Conservation (phyloP, 2,329 filamentous ascomycete species). For the Falciphora oryzae region DNA sequence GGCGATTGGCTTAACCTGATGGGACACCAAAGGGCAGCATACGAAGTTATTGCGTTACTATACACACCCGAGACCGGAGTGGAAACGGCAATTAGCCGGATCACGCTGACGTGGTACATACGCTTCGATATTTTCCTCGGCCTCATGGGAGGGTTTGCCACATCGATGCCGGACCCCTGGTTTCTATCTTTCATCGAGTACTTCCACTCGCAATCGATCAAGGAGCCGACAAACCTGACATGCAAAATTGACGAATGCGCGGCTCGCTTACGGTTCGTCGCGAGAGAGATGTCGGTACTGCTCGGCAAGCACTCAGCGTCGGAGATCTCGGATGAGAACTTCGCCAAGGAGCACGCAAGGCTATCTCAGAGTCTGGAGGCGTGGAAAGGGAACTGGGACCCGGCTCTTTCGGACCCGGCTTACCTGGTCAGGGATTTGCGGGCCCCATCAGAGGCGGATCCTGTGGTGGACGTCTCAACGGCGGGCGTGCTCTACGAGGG, state of each 20-base stretch:
- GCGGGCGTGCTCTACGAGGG: slow-evolving; percentile 65
- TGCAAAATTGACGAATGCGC: slow-evolving; percentile 64
- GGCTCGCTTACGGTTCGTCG: slow-evolving; percentile 63
- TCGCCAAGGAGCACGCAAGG: slow-evolving; percentile 53
- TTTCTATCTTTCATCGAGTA: slow-evolving; percentile 60
- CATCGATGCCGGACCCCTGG: slow-evolving; percentile 72
- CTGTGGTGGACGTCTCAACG: slow-evolving; percentile 69
- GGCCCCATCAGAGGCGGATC: slow-evolving; percentile 46
- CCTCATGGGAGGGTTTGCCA: slow-evolving; percentile 73
- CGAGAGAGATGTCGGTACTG: slow-evolving; percentile 73
- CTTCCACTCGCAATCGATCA: slow-evolving; percentile 51
- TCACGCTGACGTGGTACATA: slow-evolving; percentile 81
- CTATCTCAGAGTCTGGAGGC: slow-evolving; percentile 39
- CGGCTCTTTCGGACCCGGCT: slow-evolving; percentile 10
- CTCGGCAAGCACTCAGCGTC: slow-evolving; percentile 62
- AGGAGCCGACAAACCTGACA: slow-evolving; percentile 55
- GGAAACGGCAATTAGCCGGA: slow-evolving; percentile 63
- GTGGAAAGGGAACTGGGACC: slow-evolving; percentile 43
- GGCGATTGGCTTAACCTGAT: slow-evolving; percentile 94
- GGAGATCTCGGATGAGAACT: slow-evolving; percentile 59
- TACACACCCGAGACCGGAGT: slow-evolving; percentile 72
- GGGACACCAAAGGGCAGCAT: slow-evolving; percentile 86
- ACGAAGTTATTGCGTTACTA: slow-evolving; percentile 70
- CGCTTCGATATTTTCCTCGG: slow-evolving; percentile 83
- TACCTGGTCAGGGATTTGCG: slow-evolving; percentile 4